Conservation (phyloP, 2,329 filamentous ascomycete genomes). For the Rutstroemia sydowiana region DNA sequence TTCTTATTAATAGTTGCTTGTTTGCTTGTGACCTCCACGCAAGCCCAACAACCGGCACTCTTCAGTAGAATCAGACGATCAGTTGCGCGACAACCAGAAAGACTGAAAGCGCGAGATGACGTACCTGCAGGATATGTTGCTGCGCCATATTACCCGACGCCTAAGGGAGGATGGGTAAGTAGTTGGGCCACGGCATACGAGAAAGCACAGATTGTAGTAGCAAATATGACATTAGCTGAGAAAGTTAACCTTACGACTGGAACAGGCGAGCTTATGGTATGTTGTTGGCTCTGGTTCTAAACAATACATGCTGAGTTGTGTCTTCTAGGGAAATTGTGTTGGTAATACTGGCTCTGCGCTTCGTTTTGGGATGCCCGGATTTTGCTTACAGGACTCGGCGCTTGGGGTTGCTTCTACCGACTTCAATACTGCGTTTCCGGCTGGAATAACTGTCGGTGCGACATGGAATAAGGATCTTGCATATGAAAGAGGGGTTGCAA, state of each 20-base stretch:
- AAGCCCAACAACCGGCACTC: slow-evolving; percentile 1
- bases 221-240: slow-evolving; percentile 71
- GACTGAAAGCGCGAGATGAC: background rate
- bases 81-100: background rate
- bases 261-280: slow-evolving; percentile 58
- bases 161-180: slow-evolving; percentile 47
- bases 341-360: slow-evolving; percentile 68
- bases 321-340: slow-evolving; percentile 48
- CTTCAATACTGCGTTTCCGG: slow-evolving; percentile 68
- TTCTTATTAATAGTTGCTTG: too few species aligned
- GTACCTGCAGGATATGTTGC: slow-evolving; percentile 24
- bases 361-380: slow-evolving; percentile 63
- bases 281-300: background rate
- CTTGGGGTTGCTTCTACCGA: slow-evolving; percentile 67
- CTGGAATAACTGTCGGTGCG: slow-evolving; percentile 69
- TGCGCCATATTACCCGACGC: slow-evolving; percentile 27
- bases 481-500: slow-evolving; percentile 57
- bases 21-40: background rate
- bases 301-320: background rate
- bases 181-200: slow-evolving; percentile 61
- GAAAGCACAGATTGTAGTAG: slow-evolving; percentile 61
- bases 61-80: background rate
- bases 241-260: slow-evolving; percentile 73
- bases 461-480: slow-evolving; percentile 70
- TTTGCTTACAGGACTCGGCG: slow-evolving; percentile 66